These are phyloP conservation scores for Stephania yunnanensis DNA, from an alignment of 164 flowering plant genomes.

Conservation along the genomic window DNA sequence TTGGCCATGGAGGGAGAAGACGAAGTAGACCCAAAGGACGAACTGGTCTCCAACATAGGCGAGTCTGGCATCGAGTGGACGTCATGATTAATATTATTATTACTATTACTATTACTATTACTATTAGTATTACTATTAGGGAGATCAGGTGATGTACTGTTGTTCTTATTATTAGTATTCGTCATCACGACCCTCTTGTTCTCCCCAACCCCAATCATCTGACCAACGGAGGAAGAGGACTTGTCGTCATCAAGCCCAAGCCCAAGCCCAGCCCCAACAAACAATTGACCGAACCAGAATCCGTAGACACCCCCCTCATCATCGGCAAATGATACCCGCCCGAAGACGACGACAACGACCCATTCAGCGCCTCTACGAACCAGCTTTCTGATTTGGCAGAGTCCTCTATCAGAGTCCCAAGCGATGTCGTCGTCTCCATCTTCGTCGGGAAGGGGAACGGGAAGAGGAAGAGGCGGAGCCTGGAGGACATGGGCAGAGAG, in stretches of 20 bases:
- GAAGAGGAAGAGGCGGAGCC: slow-evolving; percentile 62
- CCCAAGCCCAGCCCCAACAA: slow-evolving; percentile 42
- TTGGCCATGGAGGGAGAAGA: slow-evolving; percentile 65
- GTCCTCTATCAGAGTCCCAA: slow-evolving; percentile 61
- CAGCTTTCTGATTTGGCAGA: slow-evolving; percentile 66
- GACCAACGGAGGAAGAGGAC: not conserved
- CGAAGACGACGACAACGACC: not conserved
- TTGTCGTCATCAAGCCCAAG: too few relatives aligned
- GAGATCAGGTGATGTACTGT: too few relatives aligned
- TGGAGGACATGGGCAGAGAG: slow-evolving; percentile 25
- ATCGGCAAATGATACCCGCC: slow-evolving; percentile 21
- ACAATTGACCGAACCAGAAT: slow-evolving; percentile 49
- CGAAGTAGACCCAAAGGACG: slow-evolving; percentile 72
- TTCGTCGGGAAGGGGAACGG: slow-evolving; percentile 53
- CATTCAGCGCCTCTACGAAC: slow-evolving; percentile 81
- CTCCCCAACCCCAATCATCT: too few relatives aligned
- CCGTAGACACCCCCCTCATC: slow-evolving; percentile 45
- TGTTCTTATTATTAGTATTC: too few relatives aligned
- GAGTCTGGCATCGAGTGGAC: slow-evolving; percentile 71
- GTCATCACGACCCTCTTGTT: too few relatives aligned
- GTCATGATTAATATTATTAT: slow-evolving; percentile 27
- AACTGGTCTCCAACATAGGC: slow-evolving; percentile 69
- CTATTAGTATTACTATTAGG: too few relatives aligned
- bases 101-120: too few relatives aligned
- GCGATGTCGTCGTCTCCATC: slow-evolving; percentile 56